Base-by-base conservation (phyloP, 2,329 filamentous ascomycete species). In the Rugonectria rugulosa region DNA sequence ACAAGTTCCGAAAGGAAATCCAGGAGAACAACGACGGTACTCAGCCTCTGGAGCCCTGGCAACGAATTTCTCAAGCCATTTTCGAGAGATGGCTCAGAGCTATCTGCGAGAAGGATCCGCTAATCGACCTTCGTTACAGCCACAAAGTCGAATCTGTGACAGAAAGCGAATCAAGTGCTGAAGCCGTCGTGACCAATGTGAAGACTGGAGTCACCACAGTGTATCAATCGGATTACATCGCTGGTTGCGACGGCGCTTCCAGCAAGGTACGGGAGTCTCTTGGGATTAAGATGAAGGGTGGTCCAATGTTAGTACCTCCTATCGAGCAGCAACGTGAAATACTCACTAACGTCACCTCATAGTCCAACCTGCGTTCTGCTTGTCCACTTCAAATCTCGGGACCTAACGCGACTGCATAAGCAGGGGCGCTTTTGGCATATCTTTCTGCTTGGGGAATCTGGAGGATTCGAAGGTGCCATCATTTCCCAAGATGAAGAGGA, bases 401-500 rank as follows among this genome's bases (percentile, higher is more conserved):
- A 53, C 21, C 27, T 53, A 2, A 2, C 32, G 4, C 37, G 44
- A 9, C 24, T 53, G 6, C 42, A 45, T 11, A 53, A 46, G n/a
- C 42, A 45, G 19, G 49, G 49, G 4, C 49, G 41, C 19, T 53
- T 53, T 20, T 53, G 49, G 49, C 49, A 53, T 10, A 32, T 26
- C 44, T 6, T 53, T 53, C 20, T 40, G 40, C 24, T 14, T 46
- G 15, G 42, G 44, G 15, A 38, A 37, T n/a, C 21, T 21, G 14
- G 38, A 17, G 29, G 29, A 3, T 51, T 51, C 19, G 48, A 38
- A 7, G 48, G 48, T 5, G 48, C 40, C 2, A 38, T 51, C 5
- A 51, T 51, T 26, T 26, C 48, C 4, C 48, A 51, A 14, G 48
- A 51, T 17, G 48, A 51, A 37, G 42, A 51, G 40, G 48, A 32